These are phyloP conservation scores for Cucumis melo DNA, from an alignment of 306 rosid genomes.

Conservation along the genomic window DNA sequence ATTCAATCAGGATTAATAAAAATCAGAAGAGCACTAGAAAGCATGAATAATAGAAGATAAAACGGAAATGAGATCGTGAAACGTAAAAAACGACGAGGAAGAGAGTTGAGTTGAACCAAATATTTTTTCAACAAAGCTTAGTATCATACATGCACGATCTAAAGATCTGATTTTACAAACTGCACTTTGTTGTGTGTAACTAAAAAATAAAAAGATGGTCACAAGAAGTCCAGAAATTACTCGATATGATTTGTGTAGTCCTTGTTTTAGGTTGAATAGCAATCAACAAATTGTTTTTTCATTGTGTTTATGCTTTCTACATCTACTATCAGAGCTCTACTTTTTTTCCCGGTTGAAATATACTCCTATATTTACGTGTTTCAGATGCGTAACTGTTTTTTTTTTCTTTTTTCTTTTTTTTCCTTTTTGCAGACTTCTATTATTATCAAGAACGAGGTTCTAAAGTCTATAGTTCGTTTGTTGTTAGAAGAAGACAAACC, in stretches of 20 bases:
- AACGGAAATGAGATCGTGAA: no score
- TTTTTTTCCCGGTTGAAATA: background rate
- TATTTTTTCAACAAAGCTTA: no score
- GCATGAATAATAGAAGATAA: no score
- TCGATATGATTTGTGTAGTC: background rate
- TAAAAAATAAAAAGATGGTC: background rate
- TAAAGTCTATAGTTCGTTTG: slow-evolving; percentile 67
- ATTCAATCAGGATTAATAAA: no score
- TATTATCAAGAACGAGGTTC: slow-evolving; percentile 46
- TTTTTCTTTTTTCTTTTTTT: background rate
- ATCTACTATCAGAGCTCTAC: background rate
- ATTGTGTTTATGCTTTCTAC: slow-evolving; percentile 8
- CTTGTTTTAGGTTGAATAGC: background rate
- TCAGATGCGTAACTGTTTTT: background rate
- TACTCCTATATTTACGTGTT: background rate
- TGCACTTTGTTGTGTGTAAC: no score
- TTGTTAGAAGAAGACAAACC: slow-evolving; percentile 74
- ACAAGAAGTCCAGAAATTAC: background rate
- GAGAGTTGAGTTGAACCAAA: no score
- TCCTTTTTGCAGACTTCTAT: slow-evolving; percentile 29
- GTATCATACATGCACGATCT: no score
- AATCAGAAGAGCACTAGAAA: no score
- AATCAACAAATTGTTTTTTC: background rate
- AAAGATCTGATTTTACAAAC: no score
- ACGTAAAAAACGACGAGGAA: no score